Base-by-base conservation (phyloP, 805 yeast species). In the Kregervanrija pseudodelftensis region DNA sequence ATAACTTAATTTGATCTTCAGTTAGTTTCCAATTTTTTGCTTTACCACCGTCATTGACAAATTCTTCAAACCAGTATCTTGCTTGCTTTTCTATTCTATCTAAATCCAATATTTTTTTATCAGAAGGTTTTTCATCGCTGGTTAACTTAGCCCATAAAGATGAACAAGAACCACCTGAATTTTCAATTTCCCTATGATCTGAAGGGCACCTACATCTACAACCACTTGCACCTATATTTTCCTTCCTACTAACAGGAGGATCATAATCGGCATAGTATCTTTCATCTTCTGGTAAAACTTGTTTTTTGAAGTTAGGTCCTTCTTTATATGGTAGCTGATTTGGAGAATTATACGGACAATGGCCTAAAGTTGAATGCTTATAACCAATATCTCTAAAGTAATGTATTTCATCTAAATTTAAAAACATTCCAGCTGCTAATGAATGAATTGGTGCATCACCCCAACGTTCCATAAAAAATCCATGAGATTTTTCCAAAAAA, bases 401-500 rank as follows among this genome's bases (percentile, higher is more conserved):
- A 64, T 91, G 97, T 9, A 91, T 68, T 46, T 90, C 86, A 2
- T 75, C 67, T 2, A 80, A 62, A 47, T 83, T 72, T 36, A 90
- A 66, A 55, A 85, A 70, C 74, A 93, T 71, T 0, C 88, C 91
- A 5, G 85, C 77, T 0, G 95, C 98, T 16, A 93, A 64, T 0
- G 96, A 82, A 61, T 89, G 97, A 4, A 91, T 80, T 0, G 97
- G 96, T 0, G 97, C 96, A 70, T 91, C 98, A 2, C 98, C 98
- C 98, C 98, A 91, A 57, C 99, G 69, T 61, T 93, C 96, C 43
- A 76, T 73, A 73, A 80, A 89, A 58, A 91, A 90, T 0, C 98
- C 97, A 10, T 90, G 87, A 4, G 79, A 67, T 8, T 63, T 41
- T 45, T 93, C 97, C 40, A 91, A 63, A 53, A 69, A 76, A 35